Percentiles rank a stretch among this genome's conserved stretches.
Evolutionary conservation across 2,329 filamentous ascomycete species (phyloP).

Genomic region (Claviceps quebecensis): DNA sequence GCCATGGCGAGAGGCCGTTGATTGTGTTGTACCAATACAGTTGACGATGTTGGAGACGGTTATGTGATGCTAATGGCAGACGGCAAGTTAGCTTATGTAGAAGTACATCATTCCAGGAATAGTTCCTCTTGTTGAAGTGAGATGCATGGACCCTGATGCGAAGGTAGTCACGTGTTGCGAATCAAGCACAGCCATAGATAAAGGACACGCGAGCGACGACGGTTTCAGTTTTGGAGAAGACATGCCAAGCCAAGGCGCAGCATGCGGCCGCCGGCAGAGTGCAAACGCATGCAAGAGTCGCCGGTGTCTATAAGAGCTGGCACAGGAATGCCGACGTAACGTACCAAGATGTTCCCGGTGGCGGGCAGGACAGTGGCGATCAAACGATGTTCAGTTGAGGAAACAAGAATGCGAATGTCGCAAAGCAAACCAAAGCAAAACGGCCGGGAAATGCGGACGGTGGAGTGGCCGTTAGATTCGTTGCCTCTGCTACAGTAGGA

Average conservation of each 20-base stretch:
- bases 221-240: neutral
- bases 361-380: neutral
- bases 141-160: neutral
- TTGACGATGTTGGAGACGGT: neutral
- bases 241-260: neutral
- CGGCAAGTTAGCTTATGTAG: neutral
- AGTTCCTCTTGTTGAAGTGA: neutral
- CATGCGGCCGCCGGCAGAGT: neutral
- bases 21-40: neutral
- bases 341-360: neutral
- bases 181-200: neutral
- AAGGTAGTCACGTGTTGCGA: neutral
- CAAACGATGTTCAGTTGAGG: neutral
- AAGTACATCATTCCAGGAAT: neutral
- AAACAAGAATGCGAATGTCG: conserved; percentile 1
- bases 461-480: neutral
- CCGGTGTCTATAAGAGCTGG: neutral
- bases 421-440: conserved; percentile 3
- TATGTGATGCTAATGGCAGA: neutral
- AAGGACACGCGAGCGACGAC: neutral
- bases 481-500: neutral
- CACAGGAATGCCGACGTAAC: neutral
- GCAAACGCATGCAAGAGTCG: neutral
- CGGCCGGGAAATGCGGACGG: neutral
- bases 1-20: conserved; percentile 41